Evolutionary conservation across 345 rosid species (phyloP), one percentile per base, ranked within the genome.

Genomic region (Aegle marmelos): DNA sequence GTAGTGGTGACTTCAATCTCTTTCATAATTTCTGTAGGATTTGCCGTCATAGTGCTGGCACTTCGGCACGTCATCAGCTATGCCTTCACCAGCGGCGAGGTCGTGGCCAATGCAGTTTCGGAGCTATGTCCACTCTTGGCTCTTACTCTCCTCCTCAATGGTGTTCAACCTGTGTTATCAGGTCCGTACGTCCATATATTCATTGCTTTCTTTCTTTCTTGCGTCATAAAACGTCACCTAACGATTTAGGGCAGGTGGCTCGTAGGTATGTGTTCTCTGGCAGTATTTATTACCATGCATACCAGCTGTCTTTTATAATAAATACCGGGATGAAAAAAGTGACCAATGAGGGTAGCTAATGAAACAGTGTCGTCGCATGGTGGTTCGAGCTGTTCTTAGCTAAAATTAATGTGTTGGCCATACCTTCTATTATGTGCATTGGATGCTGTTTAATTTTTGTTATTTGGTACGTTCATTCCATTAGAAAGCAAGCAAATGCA

Each of bases 161-260:
- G 89, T 1, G 57, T 88, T 25, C 91, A 88, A 48, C 97, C 93
- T 21, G 94, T 92, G 28, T 73, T 92, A 27, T 90, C 93, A 1
- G 97, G 97, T 90, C 45, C 45, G 41, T 37, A 87, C 71, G 19
- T 4, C 6, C 17, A 17, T 53, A 4, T 53, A 0, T 53, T 53
- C 1, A 1, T 53, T 17, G 1, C 17, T 53, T 53, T 53, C 22
- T 53, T 53, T 53, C n/a, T n/a, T n/a, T n/a, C 7, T 17, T 53
- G 19, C 21, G 0, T 53, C 2, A 50, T 50, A 4, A 16, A 14
- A 0, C 0, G 6, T 3, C 56, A 41, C 3, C 7, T 4, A 16
- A 50, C 19, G 1, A 13, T 16, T 16, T 50, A 50, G 6, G 0
- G 1, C 22, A 53, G 2, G 57, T 4, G 5, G 0, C 57, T 5